A percentile compares a stretch with the other conserved stretches of the same genome.
Evolutionary conservation across 768 basidiomycete genomes (phyloP).

Genomic region (Arthromyces matolae): DNA sequence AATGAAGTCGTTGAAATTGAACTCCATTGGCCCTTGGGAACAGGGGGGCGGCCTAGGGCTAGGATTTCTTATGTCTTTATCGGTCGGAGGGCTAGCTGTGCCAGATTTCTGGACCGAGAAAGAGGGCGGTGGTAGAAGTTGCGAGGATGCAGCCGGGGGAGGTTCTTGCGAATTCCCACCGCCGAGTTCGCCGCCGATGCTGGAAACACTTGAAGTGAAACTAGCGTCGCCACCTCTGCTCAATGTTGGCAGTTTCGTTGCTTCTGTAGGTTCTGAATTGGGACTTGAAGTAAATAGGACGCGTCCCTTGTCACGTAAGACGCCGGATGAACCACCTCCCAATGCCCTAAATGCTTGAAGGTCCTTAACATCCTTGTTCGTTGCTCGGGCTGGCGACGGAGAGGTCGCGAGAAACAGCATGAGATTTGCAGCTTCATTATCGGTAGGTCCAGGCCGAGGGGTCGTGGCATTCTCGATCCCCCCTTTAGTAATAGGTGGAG

Average conservation of each 20-base stretch:
- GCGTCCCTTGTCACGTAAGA: constrained; percentile 58
- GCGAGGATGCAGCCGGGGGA: constrained; percentile 14
- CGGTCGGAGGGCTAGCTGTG: constrained; percentile 19
- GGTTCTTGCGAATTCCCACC: constrained; percentile 5
- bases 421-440: constrained; percentile 82
- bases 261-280: constrained; percentile 11
- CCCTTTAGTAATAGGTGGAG: constrained; percentile 30
- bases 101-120: constrained; percentile 23
- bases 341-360: constrained; percentile 54
- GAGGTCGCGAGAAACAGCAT: constrained; percentile 85
- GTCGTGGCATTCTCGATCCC: constrained; percentile 28
- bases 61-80: constrained; percentile 17
- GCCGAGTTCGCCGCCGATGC: constrained; percentile 31
- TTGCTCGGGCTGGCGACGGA: constrained; percentile 70
- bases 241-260: constrained; percentile 12
- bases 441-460: constrained; percentile 55
- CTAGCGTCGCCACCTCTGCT: constrained; percentile 33
- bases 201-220: constrained; percentile 38
- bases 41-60: constrained; percentile 37
- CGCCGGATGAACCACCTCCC: constrained; percentile 38
- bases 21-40: constrained; percentile 35
- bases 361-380: constrained; percentile 52
- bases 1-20: constrained; percentile 71
- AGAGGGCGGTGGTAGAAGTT: constrained; percentile 31
- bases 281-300: constrained; percentile 58